Percentiles rank a stretch among this genome's conserved stretches.
These are phyloP conservation scores for Capniomyces stellatus DNA, from an alignment of 371 early-diverging fungal genomes.

Conservation along the genomic window DNA sequence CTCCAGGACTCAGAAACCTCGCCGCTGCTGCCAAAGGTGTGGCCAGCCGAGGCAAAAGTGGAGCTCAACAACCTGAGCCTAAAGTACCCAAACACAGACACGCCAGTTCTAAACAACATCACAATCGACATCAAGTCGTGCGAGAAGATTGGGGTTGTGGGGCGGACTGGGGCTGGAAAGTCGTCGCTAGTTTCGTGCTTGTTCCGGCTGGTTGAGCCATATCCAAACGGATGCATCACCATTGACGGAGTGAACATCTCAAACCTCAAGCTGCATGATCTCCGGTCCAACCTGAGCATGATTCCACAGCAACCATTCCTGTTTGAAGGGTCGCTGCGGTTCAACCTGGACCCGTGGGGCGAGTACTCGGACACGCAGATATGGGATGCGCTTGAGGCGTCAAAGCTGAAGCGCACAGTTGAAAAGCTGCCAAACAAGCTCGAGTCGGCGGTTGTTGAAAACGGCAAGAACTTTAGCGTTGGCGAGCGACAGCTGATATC, in stretches of 20 bases:
- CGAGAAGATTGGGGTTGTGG: slow-evolving; percentile 35
- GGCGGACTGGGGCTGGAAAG: slow-evolving; percentile 45
- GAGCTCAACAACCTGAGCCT: slow-evolving; percentile 9
- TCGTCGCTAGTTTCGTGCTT: slow-evolving; percentile 32
- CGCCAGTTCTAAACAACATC: slow-evolving; percentile 23
- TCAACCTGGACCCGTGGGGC: slow-evolving; percentile 34
- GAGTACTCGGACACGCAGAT: slow-evolving; percentile 27
- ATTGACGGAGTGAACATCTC: slow-evolving; percentile 38
- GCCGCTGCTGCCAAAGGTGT: background rate
- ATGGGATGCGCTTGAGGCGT: slow-evolving; percentile 25
- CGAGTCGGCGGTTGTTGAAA: slow-evolving; percentile 24
- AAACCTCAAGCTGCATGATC: slow-evolving; percentile 28
- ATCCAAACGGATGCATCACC: slow-evolving; percentile 26
- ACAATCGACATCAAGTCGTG: slow-evolving; percentile 19
- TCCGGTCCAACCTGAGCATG: slow-evolving; percentile 37
- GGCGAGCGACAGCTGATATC: slow-evolving; percentile 38
- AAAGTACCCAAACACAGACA: slow-evolving; percentile 9
- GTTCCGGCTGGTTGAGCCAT: slow-evolving; percentile 40
- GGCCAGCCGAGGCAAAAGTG: slow-evolving; percentile 14
- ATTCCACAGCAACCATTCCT: slow-evolving; percentile 46
- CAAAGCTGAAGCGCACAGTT: slow-evolving; percentile 22
- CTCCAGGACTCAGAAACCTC: slow-evolving; percentile 5
- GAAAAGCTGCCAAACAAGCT: slow-evolving; percentile 10
- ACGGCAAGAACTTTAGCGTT: slow-evolving; percentile 37
- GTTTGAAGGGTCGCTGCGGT: slow-evolving; percentile 35